Percentiles rank a stretch among this genome's conserved stretches.
These are phyloP conservation scores for Astrephomene gubernaculifera DNA, from an alignment of 139 green algal genomes.

Conservation along the genomic window DNA sequence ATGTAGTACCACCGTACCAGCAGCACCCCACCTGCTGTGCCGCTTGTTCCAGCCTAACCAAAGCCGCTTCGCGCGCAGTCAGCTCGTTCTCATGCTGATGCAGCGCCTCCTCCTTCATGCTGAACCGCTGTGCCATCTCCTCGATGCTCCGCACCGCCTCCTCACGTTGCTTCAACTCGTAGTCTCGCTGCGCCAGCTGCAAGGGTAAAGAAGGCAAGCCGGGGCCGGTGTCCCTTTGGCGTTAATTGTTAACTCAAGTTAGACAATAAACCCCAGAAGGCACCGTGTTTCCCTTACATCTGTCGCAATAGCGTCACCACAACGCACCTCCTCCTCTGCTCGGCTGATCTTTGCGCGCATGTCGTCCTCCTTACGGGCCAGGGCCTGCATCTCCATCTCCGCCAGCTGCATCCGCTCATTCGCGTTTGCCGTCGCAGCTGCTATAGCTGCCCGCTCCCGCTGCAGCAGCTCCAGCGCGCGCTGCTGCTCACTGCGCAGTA, in stretches of 20 bases:
- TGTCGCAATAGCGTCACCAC: too few relatives aligned
- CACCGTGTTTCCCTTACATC: too few relatives aligned
- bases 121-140: conserved; percentile 29
- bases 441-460: conserved; percentile 5
- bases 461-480: conserved; percentile 42
- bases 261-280: too few relatives aligned
- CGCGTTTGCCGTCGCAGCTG: not conserved
- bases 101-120: conserved; percentile 32
- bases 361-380: conserved; percentile 11
- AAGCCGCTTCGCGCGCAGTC: not conserved
- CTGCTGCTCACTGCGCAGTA: conserved; percentile 38
- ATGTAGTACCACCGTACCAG: too few relatives aligned
- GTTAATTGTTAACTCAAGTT: too few relatives aligned
- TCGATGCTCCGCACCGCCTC: conserved; percentile 5
- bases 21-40: conserved; percentile 1
- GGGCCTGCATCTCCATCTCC: conserved; percentile 13
- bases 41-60: not conserved
- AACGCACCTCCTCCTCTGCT: conserved; percentile 30
- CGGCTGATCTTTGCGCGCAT: not conserved
- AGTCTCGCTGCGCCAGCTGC: conserved; percentile 34
- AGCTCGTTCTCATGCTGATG: conserved; percentile 7
- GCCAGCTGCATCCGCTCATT: conserved; percentile 21
- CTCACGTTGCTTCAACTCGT: conserved; percentile 28
- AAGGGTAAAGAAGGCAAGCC: too few relatives aligned
- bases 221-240: too few relatives aligned